A percentile compares a stretch with the other conserved stretches of the same genome.
These are phyloP conservation scores for Symbiodinium natans DNA, from an alignment of 73 alveolate species.

Conservation along the genomic window DNA sequence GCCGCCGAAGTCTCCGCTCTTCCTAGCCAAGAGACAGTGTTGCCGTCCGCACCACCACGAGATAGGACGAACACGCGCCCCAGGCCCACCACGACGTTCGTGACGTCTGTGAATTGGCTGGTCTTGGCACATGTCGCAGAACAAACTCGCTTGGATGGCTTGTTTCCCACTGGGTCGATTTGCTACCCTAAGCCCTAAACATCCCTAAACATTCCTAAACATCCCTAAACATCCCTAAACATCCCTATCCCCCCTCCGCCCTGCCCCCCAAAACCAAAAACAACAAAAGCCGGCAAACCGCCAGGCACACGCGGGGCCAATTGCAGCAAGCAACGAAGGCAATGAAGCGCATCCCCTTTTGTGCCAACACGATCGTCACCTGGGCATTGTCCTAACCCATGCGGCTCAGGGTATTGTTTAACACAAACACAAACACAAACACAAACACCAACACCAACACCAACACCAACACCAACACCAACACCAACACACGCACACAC, in stretches of 20 bases:
- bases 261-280: too few relatives aligned
- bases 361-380: constrained; percentile 70
- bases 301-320: too few relatives aligned
- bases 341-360: constrained; percentile 65
- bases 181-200: too few relatives aligned
- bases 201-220: too few relatives aligned
- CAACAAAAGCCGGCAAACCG: too few relatives aligned
- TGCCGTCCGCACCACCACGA: constrained; percentile 93
- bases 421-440: background rate
- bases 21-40: background rate
- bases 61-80: constrained; percentile 51
- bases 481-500: background rate
- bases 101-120: constrained; percentile 81
- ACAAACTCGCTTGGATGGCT: too few relatives aligned
- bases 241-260: too few relatives aligned
- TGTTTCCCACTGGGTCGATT: too few relatives aligned
- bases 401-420: background rate
- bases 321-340: constrained; percentile 31
- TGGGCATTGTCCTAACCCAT: background rate
- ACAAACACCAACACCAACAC: background rate
- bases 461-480: background rate
- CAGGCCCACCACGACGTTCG: constrained; percentile 48
- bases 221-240: too few relatives aligned
- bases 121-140: background rate
- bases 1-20: too few relatives aligned